Percentiles rank a stretch among this genome's conserved stretches.
Conservation (phyloP, 108 stramenopile genomes). For the Pseudonitzschia pungens region DNA sequence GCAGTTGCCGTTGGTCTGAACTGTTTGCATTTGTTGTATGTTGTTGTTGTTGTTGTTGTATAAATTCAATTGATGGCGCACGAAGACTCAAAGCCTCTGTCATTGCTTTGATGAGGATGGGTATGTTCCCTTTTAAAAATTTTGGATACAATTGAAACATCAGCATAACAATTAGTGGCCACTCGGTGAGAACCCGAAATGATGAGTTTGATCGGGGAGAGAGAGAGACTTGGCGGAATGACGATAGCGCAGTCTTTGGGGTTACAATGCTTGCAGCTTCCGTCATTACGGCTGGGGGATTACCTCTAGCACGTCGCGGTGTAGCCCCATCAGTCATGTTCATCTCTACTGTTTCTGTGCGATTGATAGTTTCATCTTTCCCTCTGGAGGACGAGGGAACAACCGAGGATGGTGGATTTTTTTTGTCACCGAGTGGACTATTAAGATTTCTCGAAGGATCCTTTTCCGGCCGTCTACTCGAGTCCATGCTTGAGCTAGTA, state of each 20-base stretch:
- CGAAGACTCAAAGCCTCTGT: slow-evolving; percentile 84
- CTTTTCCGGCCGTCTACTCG: not conserved
- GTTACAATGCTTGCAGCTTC: not conserved
- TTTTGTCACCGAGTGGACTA: not conserved
- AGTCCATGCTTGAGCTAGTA: slow-evolving; percentile 7
- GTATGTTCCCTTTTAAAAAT: slow-evolving; percentile 78
- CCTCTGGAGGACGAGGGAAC: not conserved
- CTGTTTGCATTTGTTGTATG: not conserved
- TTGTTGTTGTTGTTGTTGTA: slow-evolving; percentile 23
- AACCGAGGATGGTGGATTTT: not conserved
- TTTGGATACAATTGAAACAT: slow-evolving; percentile 92
- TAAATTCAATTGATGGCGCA: slow-evolving; percentile 50
- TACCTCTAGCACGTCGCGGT: not conserved
- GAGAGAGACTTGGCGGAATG: slow-evolving; percentile 17
- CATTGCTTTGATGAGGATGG: slow-evolving; percentile 84
- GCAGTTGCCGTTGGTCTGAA: slow-evolving; percentile 8
- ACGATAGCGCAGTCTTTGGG: not conserved
- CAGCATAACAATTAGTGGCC: slow-evolving; percentile 90
- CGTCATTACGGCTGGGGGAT: not conserved
- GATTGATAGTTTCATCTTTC: not conserved
- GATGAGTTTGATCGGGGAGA: slow-evolving; percentile 59
- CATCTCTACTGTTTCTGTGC: not conserved
- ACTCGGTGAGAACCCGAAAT: slow-evolving; percentile 88
- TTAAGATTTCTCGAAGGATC: not conserved
- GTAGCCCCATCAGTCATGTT: not conserved